Evolutionary conservation across 805 yeast species (phyloP), one percentile per base, ranked within the genome.

Genomic region (Starmerella khaoyaiensis): DNA sequence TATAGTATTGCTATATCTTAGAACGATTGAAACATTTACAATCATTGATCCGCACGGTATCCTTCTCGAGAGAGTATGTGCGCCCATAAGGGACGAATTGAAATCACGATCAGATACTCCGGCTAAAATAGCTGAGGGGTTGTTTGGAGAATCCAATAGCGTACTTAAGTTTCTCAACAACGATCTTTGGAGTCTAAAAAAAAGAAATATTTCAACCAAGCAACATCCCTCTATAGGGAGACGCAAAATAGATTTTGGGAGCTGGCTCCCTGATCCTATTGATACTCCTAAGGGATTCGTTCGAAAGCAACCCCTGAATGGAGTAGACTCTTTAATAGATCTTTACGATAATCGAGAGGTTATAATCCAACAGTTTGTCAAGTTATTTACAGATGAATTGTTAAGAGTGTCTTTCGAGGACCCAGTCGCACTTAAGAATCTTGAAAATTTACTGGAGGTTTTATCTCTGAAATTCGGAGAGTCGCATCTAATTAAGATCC

Each of bases 271-370:
- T 0, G 93, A 81, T 48, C 94, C 94, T 0, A 68, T 80, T 12
- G 94, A 83, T 59, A 93, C 94, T 0, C 68, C 84, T n/a, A 81
- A 86, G 0, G 93, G 82, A 55, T 83, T 79, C 59, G 68, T 71
- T 31, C 71, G 72, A 42, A 65, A 67, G 31, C 72, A 69, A 17
- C 34, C 44, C 3, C 68, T 71, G 28, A 93, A 81, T 50, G 68
- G 76, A 4, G 73, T 83, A 17, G 83, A 75, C 45, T 71, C 82
- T 0, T 61, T 83, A 22, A 65, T 79, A 2, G 72, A 86, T 1
- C 70, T 83, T 1, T 79, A 74, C 57, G 87, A 80, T 33, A 67
- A 74, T 45, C 76, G 76, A 46, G 76, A 70, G 12, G 61, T 69
- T 1, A 77, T 82, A 46, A 67, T 80, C 31, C 64, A 67, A 23